These are phyloP conservation scores for Punica granatum DNA, from an alignment of 345 rosid genomes.

Conservation along the genomic window DNA sequence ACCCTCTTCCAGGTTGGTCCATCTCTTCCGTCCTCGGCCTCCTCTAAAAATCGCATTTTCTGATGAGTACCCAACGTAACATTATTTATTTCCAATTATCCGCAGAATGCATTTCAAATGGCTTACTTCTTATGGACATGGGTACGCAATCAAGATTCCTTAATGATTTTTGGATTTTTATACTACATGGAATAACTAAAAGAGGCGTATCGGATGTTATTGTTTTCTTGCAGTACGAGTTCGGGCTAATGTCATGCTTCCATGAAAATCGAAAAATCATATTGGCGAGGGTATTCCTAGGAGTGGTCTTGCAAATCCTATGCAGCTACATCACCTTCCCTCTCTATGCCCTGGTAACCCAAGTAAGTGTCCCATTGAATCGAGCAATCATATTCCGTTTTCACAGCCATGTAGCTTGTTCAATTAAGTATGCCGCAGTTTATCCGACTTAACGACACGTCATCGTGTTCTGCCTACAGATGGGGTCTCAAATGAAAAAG, in stretches of 20 bases:
- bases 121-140: slow-evolving; percentile 47
- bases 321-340: slow-evolving; percentile 43
- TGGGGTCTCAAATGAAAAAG: slow-evolving; percentile 46
- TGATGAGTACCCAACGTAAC: neutral
- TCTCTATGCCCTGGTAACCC: slow-evolving; percentile 33
- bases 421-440: neutral
- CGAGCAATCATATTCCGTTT: too few relatives aligned
- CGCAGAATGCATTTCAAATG: slow-evolving; percentile 45
- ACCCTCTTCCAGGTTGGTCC: slow-evolving; percentile 31
- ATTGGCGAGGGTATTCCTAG: slow-evolving; percentile 18
- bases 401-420: too few relatives aligned
- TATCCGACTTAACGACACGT: neutral
- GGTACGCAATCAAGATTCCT: slow-evolving; percentile 19
- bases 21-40: neutral
- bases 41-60: neutral
- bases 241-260: slow-evolving; percentile 29
- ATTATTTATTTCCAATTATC: neutral
- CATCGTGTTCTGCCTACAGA: slow-evolving; percentile 14
- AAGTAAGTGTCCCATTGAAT: slow-evolving; percentile 15
- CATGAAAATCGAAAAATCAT: slow-evolving; percentile 14
- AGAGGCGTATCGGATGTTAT: neutral
- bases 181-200: neutral
- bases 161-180: neutral
- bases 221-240: slow-evolving; percentile 27
- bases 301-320: slow-evolving; percentile 26